Conservation (phyloP, 108 stramenopile species). For the Cafeteria roenbergensis region DNA sequence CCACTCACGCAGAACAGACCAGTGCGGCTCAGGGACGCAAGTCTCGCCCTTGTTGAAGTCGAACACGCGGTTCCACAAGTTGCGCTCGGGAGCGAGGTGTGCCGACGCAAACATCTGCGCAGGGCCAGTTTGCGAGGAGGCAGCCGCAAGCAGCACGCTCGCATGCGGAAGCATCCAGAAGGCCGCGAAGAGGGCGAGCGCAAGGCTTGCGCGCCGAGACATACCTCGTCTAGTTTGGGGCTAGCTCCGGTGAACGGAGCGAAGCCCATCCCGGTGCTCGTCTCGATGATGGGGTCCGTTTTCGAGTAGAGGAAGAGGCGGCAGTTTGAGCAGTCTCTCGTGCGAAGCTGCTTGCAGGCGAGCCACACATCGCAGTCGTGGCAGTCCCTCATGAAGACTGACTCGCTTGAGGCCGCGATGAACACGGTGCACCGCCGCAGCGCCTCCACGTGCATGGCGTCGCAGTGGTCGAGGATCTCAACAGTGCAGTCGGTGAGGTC, state of each 20-base stretch:
- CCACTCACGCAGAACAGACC: not conserved
- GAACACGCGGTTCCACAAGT: constrained; percentile 56
- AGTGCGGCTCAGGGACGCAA: constrained; percentile 17
- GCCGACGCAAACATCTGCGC: constrained; percentile 27
- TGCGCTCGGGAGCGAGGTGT: constrained; percentile 34
- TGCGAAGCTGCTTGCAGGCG: constrained; percentile 61
- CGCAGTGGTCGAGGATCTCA: constrained; percentile 45
- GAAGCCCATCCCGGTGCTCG: constrained; percentile 35
- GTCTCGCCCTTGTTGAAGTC: constrained; percentile 58
- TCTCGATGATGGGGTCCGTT: constrained; percentile 66
- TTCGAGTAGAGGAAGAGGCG: constrained; percentile 53
- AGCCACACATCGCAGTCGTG: constrained; percentile 49
- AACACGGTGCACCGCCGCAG: constrained; percentile 46
- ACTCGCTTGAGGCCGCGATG: constrained; percentile 56
- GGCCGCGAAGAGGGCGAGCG: too few species aligned
- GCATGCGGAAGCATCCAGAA: too few species aligned
- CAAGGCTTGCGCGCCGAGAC: too few species aligned
- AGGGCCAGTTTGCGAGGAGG: not conserved
- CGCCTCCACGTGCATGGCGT: constrained; percentile 58
- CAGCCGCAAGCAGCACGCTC: not conserved
- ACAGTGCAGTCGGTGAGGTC: constrained; percentile 45
- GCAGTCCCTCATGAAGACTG: constrained; percentile 59
- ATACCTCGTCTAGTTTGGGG: not conserved
- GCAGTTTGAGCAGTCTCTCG: constrained; percentile 54
- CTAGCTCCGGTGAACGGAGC: constrained; percentile 16